A percentile compares a stretch with the other conserved stretches of the same genome.
Evolutionary conservation across 495 filamentous ascomycete genomes (phyloP).

Genomic region (Darksidea phi): DNA sequence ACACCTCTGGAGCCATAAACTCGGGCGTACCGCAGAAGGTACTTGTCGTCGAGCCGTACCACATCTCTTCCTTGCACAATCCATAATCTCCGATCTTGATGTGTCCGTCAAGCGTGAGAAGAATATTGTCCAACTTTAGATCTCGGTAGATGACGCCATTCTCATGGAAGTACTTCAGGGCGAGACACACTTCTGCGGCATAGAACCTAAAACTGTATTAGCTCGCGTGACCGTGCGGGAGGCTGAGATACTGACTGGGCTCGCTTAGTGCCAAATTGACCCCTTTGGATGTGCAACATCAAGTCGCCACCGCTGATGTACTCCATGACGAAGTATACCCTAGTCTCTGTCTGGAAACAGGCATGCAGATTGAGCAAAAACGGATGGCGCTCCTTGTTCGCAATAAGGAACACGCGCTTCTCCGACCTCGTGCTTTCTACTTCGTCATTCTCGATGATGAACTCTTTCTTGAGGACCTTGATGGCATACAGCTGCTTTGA

Average conservation of each 20-base stretch:
- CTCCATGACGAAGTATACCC: conserved; percentile 99
- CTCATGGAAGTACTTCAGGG: conserved; percentile 98
- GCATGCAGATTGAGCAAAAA: conserved; percentile 95
- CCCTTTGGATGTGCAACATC: conserved; percentile 98
- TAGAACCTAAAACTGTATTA: conserved; percentile 70
- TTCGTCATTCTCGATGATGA: conserved; percentile 99
- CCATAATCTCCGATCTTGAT: conserved; percentile 99
- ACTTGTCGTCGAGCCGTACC: conserved; percentile 93
- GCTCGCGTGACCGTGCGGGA: neutral
- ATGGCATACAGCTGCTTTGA: conserved; percentile 93
- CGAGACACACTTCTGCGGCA: conserved; percentile 93
- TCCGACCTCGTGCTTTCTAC: conserved; percentile 98
- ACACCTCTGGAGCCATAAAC: conserved; percentile 98
- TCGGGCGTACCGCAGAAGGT: conserved; percentile 99
- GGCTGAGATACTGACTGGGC: conserved; percentile 70
- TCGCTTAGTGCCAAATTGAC: conserved; percentile 90
- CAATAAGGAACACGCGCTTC: conserved; percentile 94
- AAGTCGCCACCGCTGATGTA: conserved; percentile 98
- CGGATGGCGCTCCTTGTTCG: conserved; percentile 95
- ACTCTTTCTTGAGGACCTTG: conserved; percentile 99
- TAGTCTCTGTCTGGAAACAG: conserved; percentile 98
- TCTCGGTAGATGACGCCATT: conserved; percentile 99
- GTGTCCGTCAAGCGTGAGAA: conserved; percentile 92
- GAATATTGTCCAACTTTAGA: conserved; percentile 98
- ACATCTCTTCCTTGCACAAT: conserved; percentile 99